phyloP scores from a whole-genome alignment of 1,139 yeast species.

The Sugiyamaella pinicola region DNA sequence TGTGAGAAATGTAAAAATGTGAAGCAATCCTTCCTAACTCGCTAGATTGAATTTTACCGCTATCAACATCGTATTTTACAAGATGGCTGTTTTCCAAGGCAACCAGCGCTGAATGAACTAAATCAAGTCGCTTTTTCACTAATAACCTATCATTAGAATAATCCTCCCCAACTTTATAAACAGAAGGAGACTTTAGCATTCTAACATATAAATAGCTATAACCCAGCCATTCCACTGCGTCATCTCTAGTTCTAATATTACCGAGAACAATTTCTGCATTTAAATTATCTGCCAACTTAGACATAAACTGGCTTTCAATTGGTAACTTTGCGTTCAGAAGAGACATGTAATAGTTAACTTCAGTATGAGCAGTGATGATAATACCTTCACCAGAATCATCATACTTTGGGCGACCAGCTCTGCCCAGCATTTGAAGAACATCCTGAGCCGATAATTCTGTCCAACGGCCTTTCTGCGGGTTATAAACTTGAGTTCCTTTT shows the following conservation, averaged over 20 bases:
- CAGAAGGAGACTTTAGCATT: constrained; percentile 70
- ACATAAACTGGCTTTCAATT: constrained; percentile 83
- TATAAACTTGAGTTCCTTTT: constrained; percentile 92
- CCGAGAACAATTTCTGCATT: constrained; percentile 90
- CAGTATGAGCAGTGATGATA: constrained; percentile 83
- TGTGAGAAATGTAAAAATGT: constrained; percentile 76
- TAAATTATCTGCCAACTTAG: constrained; percentile 67
- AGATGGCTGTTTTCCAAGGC: constrained; percentile 58
- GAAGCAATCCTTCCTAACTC: constrained; percentile 87
- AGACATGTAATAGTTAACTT: constrained; percentile 85
- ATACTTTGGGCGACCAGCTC: constrained; percentile 97
- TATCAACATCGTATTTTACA: constrained; percentile 56
- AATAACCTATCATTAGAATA: constrained; percentile 47
- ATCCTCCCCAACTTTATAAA: constrained; percentile 69
- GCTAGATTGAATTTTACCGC: constrained; percentile 58
- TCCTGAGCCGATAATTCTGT: constrained; percentile 90
- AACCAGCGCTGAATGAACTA: constrained; percentile 75
- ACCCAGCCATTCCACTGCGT: constrained; percentile 78
- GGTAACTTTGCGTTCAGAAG: constrained; percentile 88
- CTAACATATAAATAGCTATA: constrained; percentile 79
- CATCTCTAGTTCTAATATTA: constrained; percentile 58
- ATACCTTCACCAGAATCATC: constrained; percentile 94
- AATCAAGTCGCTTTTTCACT: constrained; percentile 59
- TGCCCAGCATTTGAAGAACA: constrained; percentile 88
- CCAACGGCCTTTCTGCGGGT: constrained; percentile 90